Evolutionary conservation across 1,284 basidiomycete genomes (phyloP).

Genomic region (Termitomyces sp.): DNA sequence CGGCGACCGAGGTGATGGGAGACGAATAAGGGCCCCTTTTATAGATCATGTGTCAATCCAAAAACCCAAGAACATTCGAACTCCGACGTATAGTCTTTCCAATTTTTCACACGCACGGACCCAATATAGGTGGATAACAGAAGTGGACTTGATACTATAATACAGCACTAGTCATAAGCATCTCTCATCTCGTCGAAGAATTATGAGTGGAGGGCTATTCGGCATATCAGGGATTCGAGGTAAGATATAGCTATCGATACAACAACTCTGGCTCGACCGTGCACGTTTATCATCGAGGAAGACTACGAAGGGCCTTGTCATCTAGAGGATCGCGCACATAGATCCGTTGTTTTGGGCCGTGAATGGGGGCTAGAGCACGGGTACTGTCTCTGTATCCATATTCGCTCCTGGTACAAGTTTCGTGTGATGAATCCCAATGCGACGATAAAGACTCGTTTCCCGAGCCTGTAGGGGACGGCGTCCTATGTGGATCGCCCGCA

Average conservation of each 20-base stretch:
- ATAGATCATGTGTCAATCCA: conserved; percentile 40
- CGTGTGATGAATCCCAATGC: conserved; percentile 13
- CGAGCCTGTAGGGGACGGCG: conserved; percentile 3
- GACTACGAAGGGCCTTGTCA: conserved; percentile 52
- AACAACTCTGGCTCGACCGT: neutral
- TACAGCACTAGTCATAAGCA: too few relatives aligned
- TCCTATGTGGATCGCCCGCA: neutral
- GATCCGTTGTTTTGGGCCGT: conserved; percentile 45
- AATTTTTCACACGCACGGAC: conserved; percentile 37
- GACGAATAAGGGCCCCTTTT: conserved; percentile 37
- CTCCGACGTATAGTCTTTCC: conserved; percentile 34
- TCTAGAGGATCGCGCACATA: conserved; percentile 61
- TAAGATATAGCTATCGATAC: neutral
- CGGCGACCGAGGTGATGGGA: conserved; percentile 37
- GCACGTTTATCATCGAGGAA: conserved; percentile 29
- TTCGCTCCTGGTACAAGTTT: conserved; percentile 12
- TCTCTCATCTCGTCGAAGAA: too few relatives aligned
- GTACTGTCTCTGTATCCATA: conserved; percentile 22
- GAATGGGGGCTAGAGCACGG: conserved; percentile 57
- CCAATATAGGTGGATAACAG: neutral
- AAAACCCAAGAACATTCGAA: conserved; percentile 37
- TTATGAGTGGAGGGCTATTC: neutral
- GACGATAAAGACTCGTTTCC: conserved; percentile 1
- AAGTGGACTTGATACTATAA: too few relatives aligned
- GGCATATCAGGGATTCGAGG: neutral